Percentiles rank a stretch among this genome's conserved stretches.
phyloP scores from a whole-genome alignment of 768 basidiomycete species.

The Termitomyces sp. region DNA sequence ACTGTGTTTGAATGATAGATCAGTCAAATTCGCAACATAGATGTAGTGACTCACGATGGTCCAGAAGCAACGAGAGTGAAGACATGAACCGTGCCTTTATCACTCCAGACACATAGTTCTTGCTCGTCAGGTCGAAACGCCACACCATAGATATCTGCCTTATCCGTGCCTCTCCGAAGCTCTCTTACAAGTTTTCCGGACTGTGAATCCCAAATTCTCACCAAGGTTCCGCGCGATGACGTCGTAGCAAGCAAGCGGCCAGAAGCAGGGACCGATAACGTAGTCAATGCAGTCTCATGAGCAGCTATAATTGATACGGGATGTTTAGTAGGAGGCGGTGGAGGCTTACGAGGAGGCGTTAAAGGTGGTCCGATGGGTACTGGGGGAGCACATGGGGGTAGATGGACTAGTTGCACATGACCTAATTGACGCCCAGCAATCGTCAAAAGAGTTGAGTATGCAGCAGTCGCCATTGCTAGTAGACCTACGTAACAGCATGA shows the following conservation, averaged over 20 bases:
- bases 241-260: constrained; percentile 82
- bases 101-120: constrained; percentile 89
- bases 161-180: constrained; percentile 81
- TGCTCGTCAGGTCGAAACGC: constrained; percentile 83
- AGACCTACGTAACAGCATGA: constrained; percentile 41
- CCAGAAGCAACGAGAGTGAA: constrained; percentile 71
- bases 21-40: background rate
- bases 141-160: constrained; percentile 88
- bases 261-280: constrained; percentile 71
- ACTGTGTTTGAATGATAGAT: constrained; percentile 28
- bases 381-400: constrained; percentile 73
- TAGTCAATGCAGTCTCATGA: constrained; percentile 73
- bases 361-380: constrained; percentile 48
- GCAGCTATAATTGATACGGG: constrained; percentile 80
- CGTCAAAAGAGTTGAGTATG: constrained; percentile 75
- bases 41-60: constrained; percentile 44
- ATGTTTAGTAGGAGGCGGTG: constrained; percentile 52
- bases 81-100: constrained; percentile 91
- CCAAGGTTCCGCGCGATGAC: constrained; percentile 76
- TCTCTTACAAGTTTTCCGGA: constrained; percentile 74
- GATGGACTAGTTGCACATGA: constrained; percentile 82
- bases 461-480: constrained; percentile 72
- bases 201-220: constrained; percentile 79
- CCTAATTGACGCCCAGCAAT: constrained; percentile 84
- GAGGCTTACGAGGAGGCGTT: constrained; percentile 46